Evolutionary conservation across 306 rosid genomes (phyloP).

Genomic region (Vigna mungo): DNA sequence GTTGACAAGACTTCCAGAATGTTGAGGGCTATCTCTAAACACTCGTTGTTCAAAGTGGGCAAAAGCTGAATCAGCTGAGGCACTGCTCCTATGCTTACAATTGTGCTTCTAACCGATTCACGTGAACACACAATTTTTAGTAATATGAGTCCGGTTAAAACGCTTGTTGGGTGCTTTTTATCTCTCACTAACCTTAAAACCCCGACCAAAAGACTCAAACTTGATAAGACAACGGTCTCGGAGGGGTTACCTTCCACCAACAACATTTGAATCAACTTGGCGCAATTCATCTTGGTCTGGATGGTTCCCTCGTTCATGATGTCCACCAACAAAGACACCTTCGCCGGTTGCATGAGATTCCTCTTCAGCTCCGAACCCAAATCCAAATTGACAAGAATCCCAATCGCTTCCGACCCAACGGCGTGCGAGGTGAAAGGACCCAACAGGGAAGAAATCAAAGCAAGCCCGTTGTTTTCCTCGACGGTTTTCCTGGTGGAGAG

Average conservation of each 20-base stretch:
- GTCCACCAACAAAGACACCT: slow-evolving; percentile 74
- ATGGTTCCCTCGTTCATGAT: slow-evolving; percentile 82
- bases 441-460: slow-evolving; percentile 58
- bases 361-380: slow-evolving; percentile 56
- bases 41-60: slow-evolving; percentile 59
- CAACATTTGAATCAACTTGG: slow-evolving; percentile 58
- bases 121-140: slow-evolving; percentile 58
- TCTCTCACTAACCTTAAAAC: slow-evolving; percentile 72
- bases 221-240: slow-evolving; percentile 47
- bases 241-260: slow-evolving; percentile 60
- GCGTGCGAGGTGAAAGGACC: slow-evolving; percentile 88
- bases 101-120: slow-evolving; percentile 55
- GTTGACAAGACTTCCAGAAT: slow-evolving; percentile 67
- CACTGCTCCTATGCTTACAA: slow-evolving; percentile 69
- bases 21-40: slow-evolving; percentile 65
- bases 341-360: slow-evolving; percentile 65
- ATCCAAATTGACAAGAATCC: slow-evolving; percentile 68
- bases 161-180: slow-evolving; percentile 65
- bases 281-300: slow-evolving; percentile 81
- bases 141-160: slow-evolving; percentile 63
- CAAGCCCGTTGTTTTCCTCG: slow-evolving; percentile 56
- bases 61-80: slow-evolving; percentile 69
- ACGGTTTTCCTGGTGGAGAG: slow-evolving; percentile 53
- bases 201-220: slow-evolving; percentile 78
- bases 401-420: slow-evolving; percentile 80